Evolutionary conservation across 176 grass and related monocot genomes (phyloP).

Genomic region (Elymus sibiricus): DNA sequence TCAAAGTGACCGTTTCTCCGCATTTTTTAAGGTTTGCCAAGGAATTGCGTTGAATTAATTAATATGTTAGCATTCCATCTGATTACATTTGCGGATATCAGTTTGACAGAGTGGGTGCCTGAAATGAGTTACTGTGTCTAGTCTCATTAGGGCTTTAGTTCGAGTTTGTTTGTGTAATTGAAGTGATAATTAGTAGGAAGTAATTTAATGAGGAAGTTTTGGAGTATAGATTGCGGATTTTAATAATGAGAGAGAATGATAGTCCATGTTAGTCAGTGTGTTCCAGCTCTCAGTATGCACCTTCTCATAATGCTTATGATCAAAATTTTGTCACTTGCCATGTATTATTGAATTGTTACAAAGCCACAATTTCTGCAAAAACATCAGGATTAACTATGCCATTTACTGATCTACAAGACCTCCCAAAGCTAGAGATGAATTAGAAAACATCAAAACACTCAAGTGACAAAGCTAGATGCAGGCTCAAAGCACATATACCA

Average conservation of each 20-base stretch:
- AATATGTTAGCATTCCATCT: not conserved
- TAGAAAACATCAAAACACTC: not conserved
- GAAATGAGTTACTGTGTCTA: not conserved
- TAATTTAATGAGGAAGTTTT: not conserved
- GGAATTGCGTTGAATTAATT: not conserved
- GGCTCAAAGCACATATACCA: not conserved
- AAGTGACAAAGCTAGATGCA: not conserved
- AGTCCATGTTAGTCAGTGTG: not conserved
- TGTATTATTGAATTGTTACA: not conserved
- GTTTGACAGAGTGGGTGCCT: not conserved
- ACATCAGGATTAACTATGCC: not conserved
- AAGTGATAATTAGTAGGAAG: not conserved
- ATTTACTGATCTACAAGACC: constrained; percentile 7
- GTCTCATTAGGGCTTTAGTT: constrained; percentile 3
- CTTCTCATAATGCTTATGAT: not conserved
- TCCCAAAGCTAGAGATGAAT: not conserved
- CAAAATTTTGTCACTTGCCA: not conserved
- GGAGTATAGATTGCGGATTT: not conserved
- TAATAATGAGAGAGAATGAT: not conserved
- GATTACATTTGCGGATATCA: not conserved
- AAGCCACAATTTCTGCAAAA: not conserved
- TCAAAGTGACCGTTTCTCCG: not conserved
- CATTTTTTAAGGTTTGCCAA: not conserved
- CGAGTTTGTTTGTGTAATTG: not conserved
- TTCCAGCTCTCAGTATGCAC: not conserved